Percentiles rank a stretch among this genome's conserved stretches.
phyloP scores from a whole-genome alignment of 345 rosid genomes.

The Hibiscus tridactylites region DNA sequence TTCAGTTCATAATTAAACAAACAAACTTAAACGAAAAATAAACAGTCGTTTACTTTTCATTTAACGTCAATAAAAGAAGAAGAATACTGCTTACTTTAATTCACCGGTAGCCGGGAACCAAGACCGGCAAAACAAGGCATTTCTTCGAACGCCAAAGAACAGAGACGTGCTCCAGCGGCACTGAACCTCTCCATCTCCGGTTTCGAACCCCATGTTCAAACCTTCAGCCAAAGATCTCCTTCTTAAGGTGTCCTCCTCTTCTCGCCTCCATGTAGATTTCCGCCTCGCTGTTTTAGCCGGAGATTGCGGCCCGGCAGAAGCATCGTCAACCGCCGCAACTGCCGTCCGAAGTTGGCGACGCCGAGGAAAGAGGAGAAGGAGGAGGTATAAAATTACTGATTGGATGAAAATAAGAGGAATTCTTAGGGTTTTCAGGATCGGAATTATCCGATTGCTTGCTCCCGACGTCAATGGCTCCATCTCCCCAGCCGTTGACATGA shows the following conservation, averaged over 20 bases:
- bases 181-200: slow-evolving; percentile 29
- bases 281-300: slow-evolving; percentile 33
- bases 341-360: slow-evolving; percentile 29
- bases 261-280: slow-evolving; percentile 47
- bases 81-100: slow-evolving; percentile 36
- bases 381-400: slow-evolving; percentile 41
- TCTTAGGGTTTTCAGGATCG: slow-evolving; percentile 48
- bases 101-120: slow-evolving; percentile 72
- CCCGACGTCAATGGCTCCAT: slow-evolving; percentile 91
- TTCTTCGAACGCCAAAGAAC: slow-evolving; percentile 54
- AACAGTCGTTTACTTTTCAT: background rate
- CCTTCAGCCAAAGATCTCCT: slow-evolving; percentile 78
- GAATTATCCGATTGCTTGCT: slow-evolving; percentile 92
- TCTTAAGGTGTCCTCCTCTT: slow-evolving; percentile 83
- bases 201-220: slow-evolving; percentile 37
- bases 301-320: slow-evolving; percentile 11
- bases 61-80: background rate
- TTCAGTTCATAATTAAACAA: background rate
- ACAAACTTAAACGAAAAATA: background rate
- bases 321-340: slow-evolving; percentile 11
- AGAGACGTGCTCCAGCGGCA: slow-evolving; percentile 50
- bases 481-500: slow-evolving; percentile 53
- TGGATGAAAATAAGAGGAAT: slow-evolving; percentile 39
- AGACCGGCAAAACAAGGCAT: slow-evolving; percentile 75
- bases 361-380: slow-evolving; percentile 58